Evolutionary conservation across 257 asterid genomes (phyloP), one percentile per base, ranked within the genome.

Genomic region (Leonotis leonurus): DNA sequence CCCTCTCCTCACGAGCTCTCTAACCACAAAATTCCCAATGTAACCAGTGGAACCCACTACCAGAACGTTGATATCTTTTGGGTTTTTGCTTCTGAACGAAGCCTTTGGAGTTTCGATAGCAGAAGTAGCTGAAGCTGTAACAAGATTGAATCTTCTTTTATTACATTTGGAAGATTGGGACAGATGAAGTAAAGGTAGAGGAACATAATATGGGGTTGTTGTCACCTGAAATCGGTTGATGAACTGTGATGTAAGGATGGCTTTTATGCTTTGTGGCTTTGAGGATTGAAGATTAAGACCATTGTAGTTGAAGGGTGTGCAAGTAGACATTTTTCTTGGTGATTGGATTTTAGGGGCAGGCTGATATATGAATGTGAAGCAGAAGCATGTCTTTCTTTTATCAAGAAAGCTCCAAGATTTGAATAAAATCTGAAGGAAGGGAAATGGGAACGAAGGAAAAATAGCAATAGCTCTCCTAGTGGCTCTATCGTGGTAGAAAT

Each of bases 21-120:
- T 74, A 32, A 85, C 96, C 20, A 87, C 96, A 79, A 85, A 89
- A 52, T 83, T 92, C 17, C 99, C 99, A 63, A 92, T 89, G 53
- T 92, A 92, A 44, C 97, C 96, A n/a, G 99, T 92, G 30, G 99
- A 85, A 22, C 99, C 97, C 73, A 85, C 96, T 20, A 87, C 94
- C 64, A 89, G 62, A 60, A 92, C 83, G 35, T 85, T 92, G 11
- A 89, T 67, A 32, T 87, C 95, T 52, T 77, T 78, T 6, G 95
- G 89, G 53, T 53, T 77, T 68, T 82, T 87, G 77, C 46, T 74
- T 60, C 99, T 89, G 76, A 86, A 85, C 11, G 95, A 85, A 27
- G 29, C 18, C 60, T 64, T 65, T 39, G 87, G 69, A 21, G 79
- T 20, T 70, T 81, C 94, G 50, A 64, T 67, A 56, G 67, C 22